These are phyloP conservation scores for Tripterygium wilfordii DNA, from an alignment of 177 flowering plant species.

Conservation along the genomic window DNA sequence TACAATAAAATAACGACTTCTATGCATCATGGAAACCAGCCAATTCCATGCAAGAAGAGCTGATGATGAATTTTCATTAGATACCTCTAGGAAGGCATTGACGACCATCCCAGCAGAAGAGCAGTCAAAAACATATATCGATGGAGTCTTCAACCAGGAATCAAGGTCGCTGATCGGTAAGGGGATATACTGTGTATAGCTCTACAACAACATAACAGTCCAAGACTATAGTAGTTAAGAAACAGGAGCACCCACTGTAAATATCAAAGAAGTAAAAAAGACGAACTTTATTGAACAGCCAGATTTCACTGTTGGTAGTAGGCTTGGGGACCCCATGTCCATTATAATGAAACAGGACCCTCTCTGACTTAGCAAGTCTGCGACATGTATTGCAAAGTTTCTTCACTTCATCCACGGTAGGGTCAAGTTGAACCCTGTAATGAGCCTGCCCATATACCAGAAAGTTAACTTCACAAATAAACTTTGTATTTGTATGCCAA, in stretches of 20 bases:
- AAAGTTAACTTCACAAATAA: background rate
- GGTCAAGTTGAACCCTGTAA: constrained; percentile 81
- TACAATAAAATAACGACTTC: too few relatives aligned
- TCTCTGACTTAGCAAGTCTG: constrained; percentile 83
- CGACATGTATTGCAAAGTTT: constrained; percentile 90
- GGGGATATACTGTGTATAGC: constrained; percentile 95
- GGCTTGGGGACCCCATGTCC: constrained; percentile 99
- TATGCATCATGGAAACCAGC: too few relatives aligned
- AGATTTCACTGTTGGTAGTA: constrained; percentile 92
- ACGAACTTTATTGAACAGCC: constrained; percentile 93
- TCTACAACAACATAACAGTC: constrained; percentile 34
- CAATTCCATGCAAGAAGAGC: constrained; percentile 3
- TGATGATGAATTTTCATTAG: too few relatives aligned
- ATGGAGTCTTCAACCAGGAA: constrained; percentile 95
- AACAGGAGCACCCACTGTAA: too few relatives aligned
- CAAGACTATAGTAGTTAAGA: background rate
- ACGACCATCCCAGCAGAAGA: constrained; percentile 97
- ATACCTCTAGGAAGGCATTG: constrained; percentile 85
- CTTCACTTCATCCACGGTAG: constrained; percentile 93
- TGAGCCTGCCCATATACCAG: constrained; percentile 54
- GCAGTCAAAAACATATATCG: constrained; percentile 96
- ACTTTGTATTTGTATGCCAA: background rate
- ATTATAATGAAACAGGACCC: constrained; percentile 94
- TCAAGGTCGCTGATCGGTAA: constrained; percentile 86
- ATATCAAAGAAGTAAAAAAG: background rate